Base-by-base conservation (phyloP, 2,329 filamentous ascomycete genomes). In the Pezicula radicicola region DNA sequence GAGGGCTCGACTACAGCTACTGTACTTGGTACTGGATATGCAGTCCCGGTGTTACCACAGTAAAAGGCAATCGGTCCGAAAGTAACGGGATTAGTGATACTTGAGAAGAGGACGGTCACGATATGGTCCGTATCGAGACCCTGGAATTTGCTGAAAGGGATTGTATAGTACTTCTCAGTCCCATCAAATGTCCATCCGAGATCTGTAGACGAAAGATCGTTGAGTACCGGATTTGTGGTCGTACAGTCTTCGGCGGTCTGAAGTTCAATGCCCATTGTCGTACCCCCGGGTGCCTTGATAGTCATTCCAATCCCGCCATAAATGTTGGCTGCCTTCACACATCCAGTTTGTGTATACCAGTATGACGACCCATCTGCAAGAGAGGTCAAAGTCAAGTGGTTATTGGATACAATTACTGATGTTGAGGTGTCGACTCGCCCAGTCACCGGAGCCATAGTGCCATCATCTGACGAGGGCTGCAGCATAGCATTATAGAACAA, bases 151-250 rank as follows among this genome's bases (percentile, higher is more conserved):
- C 72, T 74, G 63, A 82, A 80, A 4, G 79, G 76, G 57, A 84
- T 77, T 40, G 69, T 76, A 68, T 84, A 84, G n/a, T 81, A 71
- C 61, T 77, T 75, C 69, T 83, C 79, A 10, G 75, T 78, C 41
- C 79, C 80, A 64, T 83, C 78, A 57, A 85, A 85, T 1, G 71
- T 75, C 81, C 81, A 85, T 46, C 78, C 78, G 16, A 85, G 74
- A 49, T 81, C 70, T 2, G 68, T 57, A 2, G 75, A 72, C 0
- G 76, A 43, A 21, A 65, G 40, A 46, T 60, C 60, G 25, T 55
- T 58, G 1, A 51, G 21, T 16, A 51, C 55, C 2, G 62, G 63
- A 42, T 60, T 74, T 55, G 73, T 65, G 1, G 68, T 68, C 3
- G 62, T 66, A 48, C 61, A 73, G 58, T 66, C 68, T 41, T 58